These are phyloP conservation scores for Cryptococcus hybrid DNA, from an alignment of 1,284 basidiomycete species.

Conservation along the genomic window DNA sequence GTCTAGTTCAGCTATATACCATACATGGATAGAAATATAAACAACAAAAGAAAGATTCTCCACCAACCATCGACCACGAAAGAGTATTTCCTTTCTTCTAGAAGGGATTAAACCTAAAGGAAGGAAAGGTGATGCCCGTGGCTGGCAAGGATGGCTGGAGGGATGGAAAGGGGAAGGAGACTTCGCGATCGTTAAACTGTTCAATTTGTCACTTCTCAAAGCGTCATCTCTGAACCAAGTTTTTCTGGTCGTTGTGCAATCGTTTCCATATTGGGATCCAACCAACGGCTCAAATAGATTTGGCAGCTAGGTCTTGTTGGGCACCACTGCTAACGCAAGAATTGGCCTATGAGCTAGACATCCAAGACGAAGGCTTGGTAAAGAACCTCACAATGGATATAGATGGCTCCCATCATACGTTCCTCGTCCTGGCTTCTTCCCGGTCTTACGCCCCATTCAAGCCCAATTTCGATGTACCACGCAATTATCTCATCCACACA, in stretches of 20 bases:
- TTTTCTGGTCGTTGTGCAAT: neutral
- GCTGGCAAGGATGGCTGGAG: no score
- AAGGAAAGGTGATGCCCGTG: no score
- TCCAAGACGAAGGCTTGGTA: no score
- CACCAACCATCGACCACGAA: no score
- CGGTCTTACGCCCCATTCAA: neutral
- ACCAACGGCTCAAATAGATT: neutral
- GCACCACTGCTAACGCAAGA: neutral
- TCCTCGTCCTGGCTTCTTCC: neutral
- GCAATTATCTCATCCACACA: neutral
- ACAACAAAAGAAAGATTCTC: no score
- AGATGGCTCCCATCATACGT: conserved; percentile 13
- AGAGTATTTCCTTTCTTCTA: no score
- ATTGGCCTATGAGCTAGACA: neutral
- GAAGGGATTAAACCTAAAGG: no score
- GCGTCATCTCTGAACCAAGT: no score
- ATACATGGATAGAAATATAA: no score
- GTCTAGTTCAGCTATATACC: neutral
- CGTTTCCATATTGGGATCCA: neutral
- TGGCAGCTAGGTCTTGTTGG: neutral
- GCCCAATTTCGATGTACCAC: neutral
- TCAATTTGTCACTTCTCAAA: no score
- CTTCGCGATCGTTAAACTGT: no score
- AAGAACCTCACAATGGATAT: conserved; percentile 7
- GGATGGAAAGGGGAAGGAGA: no score